phyloP scores from a whole-genome alignment of 176 grass and related monocot species.

The Zoysia pacifica region DNA sequence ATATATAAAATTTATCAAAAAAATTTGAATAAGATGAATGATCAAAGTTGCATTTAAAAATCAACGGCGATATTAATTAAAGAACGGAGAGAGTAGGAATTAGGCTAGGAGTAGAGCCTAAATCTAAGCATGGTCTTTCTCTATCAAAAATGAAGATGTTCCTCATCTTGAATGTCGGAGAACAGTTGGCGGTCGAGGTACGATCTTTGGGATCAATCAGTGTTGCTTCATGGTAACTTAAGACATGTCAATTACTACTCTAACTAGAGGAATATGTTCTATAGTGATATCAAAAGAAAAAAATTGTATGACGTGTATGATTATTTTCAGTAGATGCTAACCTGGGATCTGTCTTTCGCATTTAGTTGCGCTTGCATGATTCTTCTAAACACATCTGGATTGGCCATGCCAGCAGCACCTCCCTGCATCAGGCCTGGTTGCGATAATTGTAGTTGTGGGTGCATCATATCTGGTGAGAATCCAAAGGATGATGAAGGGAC shows the following conservation, averaged over 20 bases:
- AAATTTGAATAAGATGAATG: no score
- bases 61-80: no score
- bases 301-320: not conserved
- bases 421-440: slow-evolving; percentile 69
- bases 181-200: not conserved
- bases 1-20: no score
- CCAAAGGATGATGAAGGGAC: slow-evolving; percentile 71
- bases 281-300: not conserved
- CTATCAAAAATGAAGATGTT: not conserved
- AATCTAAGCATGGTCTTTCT: not conserved
- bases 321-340: slow-evolving; percentile 35
- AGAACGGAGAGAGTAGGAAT: no score
- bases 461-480: slow-evolving; percentile 80
- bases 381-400: slow-evolving; percentile 67
- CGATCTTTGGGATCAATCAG: not conserved
- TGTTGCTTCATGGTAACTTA: slow-evolving; percentile 1
- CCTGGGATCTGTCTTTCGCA: slow-evolving; percentile 62
- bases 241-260: slow-evolving; percentile 1
- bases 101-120: not conserved
- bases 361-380: slow-evolving; percentile 66
- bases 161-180: not conserved
- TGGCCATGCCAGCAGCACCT: slow-evolving; percentile 54
- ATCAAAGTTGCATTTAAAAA: no score
- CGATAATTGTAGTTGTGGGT: slow-evolving; percentile 69
- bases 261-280: not conserved